These are phyloP conservation scores for Citrus mangshanensis DNA, from an alignment of 345 rosid genomes.

Conservation along the genomic window DNA sequence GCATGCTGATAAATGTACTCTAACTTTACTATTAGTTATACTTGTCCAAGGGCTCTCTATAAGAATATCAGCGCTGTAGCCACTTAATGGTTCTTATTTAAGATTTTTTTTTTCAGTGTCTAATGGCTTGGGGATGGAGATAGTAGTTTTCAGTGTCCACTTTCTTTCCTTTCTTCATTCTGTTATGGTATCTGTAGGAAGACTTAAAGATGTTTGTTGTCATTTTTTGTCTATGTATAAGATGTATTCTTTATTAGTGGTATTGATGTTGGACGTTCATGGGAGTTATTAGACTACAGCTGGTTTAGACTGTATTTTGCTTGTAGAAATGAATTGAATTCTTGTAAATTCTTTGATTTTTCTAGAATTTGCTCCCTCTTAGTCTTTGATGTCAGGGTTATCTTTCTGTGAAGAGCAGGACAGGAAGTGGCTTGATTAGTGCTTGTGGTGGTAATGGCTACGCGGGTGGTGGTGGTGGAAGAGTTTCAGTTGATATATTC, in stretches of 20 bases:
- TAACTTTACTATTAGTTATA: not conserved
- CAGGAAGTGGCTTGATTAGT: slow-evolving; percentile 85
- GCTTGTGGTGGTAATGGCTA: slow-evolving; percentile 98
- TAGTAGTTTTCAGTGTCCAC: not conserved
- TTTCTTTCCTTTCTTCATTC: not conserved
- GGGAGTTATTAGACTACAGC: not conserved
- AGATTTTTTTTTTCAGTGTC: not conserved
- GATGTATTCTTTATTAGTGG: not conserved
- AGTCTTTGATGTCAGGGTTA: not conserved
- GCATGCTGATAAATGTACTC: not conserved
- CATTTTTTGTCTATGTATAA: not conserved
- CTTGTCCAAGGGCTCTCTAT: not conserved
- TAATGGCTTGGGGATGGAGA: not conserved
- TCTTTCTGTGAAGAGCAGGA: slow-evolving; percentile 72
- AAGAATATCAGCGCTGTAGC: too few species aligned
- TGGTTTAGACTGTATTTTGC: not conserved
- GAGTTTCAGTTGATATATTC: slow-evolving; percentile 87
- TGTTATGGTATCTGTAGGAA: not conserved
- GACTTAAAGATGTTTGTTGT: not conserved
- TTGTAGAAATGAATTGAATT: not conserved
- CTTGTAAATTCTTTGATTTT: not conserved
- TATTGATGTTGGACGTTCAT: not conserved
- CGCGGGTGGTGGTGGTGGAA: slow-evolving; percentile 99
- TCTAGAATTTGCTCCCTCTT: not conserved
- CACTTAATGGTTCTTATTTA: not conserved